Percentiles rank a stretch among this genome's conserved stretches.
Evolutionary conservation across 495 filamentous ascomycete genomes (phyloP).

Genomic region (Aspergillus wentii): DNA sequence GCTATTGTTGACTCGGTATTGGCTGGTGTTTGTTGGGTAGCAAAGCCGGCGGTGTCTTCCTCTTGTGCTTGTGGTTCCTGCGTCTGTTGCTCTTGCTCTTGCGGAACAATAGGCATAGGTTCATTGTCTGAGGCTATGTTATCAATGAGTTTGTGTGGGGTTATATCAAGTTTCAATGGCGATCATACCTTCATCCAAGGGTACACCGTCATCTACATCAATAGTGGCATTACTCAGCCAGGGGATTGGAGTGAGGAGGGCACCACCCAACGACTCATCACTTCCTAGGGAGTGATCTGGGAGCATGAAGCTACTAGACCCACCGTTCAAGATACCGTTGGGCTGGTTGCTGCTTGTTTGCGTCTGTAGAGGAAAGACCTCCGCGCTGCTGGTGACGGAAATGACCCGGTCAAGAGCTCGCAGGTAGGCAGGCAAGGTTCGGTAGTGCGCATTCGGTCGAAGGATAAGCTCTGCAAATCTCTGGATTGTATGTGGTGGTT

Average conservation of each 20-base stretch:
- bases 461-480: constrained; percentile 89
- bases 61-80: constrained; percentile 20
- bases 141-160: too few relatives aligned
- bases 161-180: constrained; percentile 11
- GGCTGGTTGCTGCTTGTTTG: constrained; percentile 45
- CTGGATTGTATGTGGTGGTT: constrained; percentile 90
- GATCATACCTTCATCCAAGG: constrained; percentile 31
- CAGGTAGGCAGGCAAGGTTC: constrained; percentile 74
- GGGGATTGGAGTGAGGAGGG: constrained; percentile 87
- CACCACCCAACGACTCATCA: constrained; percentile 87
- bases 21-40: constrained; percentile 6
- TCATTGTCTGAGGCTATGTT: too few relatives aligned
- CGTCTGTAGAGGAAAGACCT: constrained; percentile 75
- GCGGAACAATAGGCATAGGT: constrained; percentile 31
- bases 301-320: constrained; percentile 25
- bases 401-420: constrained; percentile 88
- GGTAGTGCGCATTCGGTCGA: constrained; percentile 71
- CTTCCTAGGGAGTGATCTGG: constrained; percentile 53
- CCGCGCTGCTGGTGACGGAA: constrained; percentile 77
- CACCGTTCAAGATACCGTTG: constrained; percentile 37
- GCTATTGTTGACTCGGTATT: constrained; percentile 12
- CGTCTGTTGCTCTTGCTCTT: constrained; percentile 11
- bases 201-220: constrained; percentile 18
- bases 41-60: too few relatives aligned
- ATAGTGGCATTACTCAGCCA: constrained; percentile 58